phyloP scores from a whole-genome alignment of 306 rosid species.

The Corylus americana region DNA sequence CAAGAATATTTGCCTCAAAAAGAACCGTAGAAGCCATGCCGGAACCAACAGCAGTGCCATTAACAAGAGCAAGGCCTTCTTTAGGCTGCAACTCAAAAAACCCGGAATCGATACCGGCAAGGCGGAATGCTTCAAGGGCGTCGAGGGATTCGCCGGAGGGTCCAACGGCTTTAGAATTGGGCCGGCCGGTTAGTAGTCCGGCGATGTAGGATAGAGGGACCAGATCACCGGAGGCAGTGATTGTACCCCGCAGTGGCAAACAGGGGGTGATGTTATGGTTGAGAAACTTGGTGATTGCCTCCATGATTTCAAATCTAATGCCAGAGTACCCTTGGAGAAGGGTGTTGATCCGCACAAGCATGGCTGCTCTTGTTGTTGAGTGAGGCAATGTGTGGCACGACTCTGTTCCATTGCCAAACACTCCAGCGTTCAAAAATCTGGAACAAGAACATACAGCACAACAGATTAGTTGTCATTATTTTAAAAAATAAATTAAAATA shows the following conservation, averaged over 20 bases:
- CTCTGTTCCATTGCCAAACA: slow-evolving; percentile 74
- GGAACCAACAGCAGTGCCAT: slow-evolving; percentile 94
- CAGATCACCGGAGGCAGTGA: slow-evolving; percentile 84
- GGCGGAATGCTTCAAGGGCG: slow-evolving; percentile 63
- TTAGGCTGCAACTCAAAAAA: slow-evolving; percentile 90
- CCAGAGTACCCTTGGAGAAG: slow-evolving; percentile 97
- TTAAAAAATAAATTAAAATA: too few species aligned
- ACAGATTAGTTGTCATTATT: background rate
- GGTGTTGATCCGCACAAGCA: slow-evolving; percentile 83
- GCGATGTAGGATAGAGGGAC: slow-evolving; percentile 92
- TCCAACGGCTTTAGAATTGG: slow-evolving; percentile 71
- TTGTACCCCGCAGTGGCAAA: slow-evolving; percentile 84
- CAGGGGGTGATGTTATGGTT: slow-evolving; percentile 75
- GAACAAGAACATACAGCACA: background rate
- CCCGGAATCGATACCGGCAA: slow-evolving; percentile 52
- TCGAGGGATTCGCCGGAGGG: slow-evolving; percentile 56
- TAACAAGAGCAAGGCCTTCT: slow-evolving; percentile 91
- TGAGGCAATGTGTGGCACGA: slow-evolving; percentile 68
- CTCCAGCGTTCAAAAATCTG: slow-evolving; percentile 91
- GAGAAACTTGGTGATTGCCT: slow-evolving; percentile 71
- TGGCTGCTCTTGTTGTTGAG: slow-evolving; percentile 80
- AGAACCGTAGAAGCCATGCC: slow-evolving; percentile 85
- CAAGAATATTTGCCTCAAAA: slow-evolving; percentile 70
- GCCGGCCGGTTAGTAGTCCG: slow-evolving; percentile 75
- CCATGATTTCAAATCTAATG: slow-evolving; percentile 79